phyloP scores from a whole-genome alignment of 176 grass and related monocot genomes.

The Triticum turgidum region DNA sequence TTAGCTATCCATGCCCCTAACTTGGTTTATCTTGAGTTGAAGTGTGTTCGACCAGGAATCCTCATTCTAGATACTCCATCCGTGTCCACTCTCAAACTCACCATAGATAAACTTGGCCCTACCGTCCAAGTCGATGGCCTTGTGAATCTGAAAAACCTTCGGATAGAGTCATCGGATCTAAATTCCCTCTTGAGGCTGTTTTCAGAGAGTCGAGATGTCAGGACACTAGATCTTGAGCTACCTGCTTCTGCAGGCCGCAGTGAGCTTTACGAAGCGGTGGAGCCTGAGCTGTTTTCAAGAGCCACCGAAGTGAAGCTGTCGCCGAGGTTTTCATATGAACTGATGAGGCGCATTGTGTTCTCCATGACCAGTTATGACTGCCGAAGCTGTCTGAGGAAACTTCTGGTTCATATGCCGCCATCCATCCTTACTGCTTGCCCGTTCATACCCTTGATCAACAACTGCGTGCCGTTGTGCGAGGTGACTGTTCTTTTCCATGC shows the following conservation, averaged over 20 bases:
- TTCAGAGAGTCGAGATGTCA: conserved; percentile 19
- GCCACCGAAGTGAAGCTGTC: conserved; percentile 54
- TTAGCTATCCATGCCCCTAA: conserved; percentile 46
- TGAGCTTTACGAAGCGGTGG: conserved; percentile 36
- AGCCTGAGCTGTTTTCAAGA: conserved; percentile 33
- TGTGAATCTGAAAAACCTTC: conserved; percentile 42
- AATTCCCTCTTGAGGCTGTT: conserved; percentile 32
- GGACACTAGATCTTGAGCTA: conserved; percentile 47
- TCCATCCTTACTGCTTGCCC: background rate
- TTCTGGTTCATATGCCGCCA: conserved; percentile 50
- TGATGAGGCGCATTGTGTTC: conserved; percentile 30
- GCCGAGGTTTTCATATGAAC: conserved; percentile 41
- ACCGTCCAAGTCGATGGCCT: conserved; percentile 33
- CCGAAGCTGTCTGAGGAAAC: conserved; percentile 47
- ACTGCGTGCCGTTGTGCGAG: conserved; percentile 43
- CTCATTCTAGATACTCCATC: conserved; percentile 57
- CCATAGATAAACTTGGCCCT: conserved; percentile 44
- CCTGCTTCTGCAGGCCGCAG: conserved; percentile 12
- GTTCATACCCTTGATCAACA: conserved; percentile 35
- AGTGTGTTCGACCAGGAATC: conserved; percentile 52
- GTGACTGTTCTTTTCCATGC: conserved; percentile 48
- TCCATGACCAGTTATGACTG: conserved; percentile 3
- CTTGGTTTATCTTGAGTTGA: conserved; percentile 67
- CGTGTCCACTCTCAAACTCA: conserved; percentile 52
- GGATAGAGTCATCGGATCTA: conserved; percentile 48